Evolutionary conservation across 352 stramenopile genomes (phyloP), one percentile per base, ranked within the genome.

Genomic region (Phytophthora foliorum): DNA sequence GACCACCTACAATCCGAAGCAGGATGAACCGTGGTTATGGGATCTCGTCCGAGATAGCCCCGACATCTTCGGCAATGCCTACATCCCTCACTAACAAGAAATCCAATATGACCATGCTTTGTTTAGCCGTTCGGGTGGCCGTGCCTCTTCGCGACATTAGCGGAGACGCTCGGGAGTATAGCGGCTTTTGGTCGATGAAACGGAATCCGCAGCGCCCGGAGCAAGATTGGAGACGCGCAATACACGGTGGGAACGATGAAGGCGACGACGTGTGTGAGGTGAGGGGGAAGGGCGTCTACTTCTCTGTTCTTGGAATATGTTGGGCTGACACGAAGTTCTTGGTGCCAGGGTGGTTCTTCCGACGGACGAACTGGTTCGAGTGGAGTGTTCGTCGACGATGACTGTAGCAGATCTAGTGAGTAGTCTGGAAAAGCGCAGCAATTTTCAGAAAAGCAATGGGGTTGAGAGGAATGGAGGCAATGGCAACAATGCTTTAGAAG

Each of bases 1-100:
- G 64, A 77, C 69, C 46, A 88, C 81, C 9, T 95, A 94, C 63
- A 66, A 93, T 24, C 79, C 85, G 8, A 86, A 78, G 56, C 58
- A 72, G 19, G 88, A 95, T 34, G 86, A 94, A 54, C 88, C 88
- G 7, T 95, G 88, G 88, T 72, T 93, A 9, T 95, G 88, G 88
- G 86, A 95, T 42, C 63, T 93, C 31, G 70, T 83, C 17, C 84
- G 84, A 57, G 82, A 92, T 31, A 79, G 78, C 4, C 78, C 80
- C 13, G 88, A 95, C 61, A 66, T 89, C 16, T 94, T 88, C 38
- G 88, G 88, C 24, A 86, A 73, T 57, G 82, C 75, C 56, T 95
- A 95, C 53, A 82, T 92, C 21, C 85, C 83, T 17, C 64, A 60
- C 46, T 77, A 62, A 50, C 31, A 57, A 36, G 19, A 62, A 48